These are phyloP conservation scores for Hansenula sp. DNA, from an alignment of 1,139 yeast genomes.

Conservation along the genomic window DNA sequence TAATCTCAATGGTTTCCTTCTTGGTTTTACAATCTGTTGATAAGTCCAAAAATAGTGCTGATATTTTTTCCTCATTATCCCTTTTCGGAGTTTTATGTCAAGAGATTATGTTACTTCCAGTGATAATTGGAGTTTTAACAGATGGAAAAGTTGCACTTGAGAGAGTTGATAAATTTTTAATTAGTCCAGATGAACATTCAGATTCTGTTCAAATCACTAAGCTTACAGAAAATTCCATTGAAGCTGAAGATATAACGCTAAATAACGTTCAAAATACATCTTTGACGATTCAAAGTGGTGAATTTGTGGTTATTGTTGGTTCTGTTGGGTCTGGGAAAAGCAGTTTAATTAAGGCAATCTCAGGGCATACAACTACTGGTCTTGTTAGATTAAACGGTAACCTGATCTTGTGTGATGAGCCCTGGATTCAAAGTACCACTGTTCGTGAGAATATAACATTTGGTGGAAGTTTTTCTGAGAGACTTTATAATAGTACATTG, in stretches of 20 bases:
- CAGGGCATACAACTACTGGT: constrained; percentile 37
- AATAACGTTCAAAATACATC: constrained; percentile 15
- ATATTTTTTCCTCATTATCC: constrained; percentile 70
- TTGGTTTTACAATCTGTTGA: constrained; percentile 55
- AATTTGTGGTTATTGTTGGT: constrained; percentile 39
- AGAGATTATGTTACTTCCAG: constrained; percentile 65
- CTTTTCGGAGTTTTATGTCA: constrained; percentile 65
- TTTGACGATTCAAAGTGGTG: constrained; percentile 33
- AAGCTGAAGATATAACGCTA: no score
- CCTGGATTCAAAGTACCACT: constrained; percentile 86
- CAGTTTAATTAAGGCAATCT: constrained; percentile 37
- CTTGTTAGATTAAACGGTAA: constrained; percentile 28
- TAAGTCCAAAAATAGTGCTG: constrained; percentile 49
- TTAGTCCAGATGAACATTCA: constrained; percentile 25
- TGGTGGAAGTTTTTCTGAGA: constrained; percentile 53
- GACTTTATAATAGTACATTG: constrained; percentile 49
- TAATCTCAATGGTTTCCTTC: constrained; percentile 68
- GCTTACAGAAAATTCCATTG: no score
- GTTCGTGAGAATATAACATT: constrained; percentile 70
- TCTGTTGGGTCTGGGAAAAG: constrained; percentile 41
- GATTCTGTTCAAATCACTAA: neutral
- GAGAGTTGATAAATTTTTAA: constrained; percentile 50
- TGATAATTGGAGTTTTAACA: constrained; percentile 44
- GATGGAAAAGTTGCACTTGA: constrained; percentile 59
- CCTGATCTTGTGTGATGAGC: constrained; percentile 36